Conservation (phyloP, 176 grass and related monocot genomes). For the Ensete ventricosum region DNA sequence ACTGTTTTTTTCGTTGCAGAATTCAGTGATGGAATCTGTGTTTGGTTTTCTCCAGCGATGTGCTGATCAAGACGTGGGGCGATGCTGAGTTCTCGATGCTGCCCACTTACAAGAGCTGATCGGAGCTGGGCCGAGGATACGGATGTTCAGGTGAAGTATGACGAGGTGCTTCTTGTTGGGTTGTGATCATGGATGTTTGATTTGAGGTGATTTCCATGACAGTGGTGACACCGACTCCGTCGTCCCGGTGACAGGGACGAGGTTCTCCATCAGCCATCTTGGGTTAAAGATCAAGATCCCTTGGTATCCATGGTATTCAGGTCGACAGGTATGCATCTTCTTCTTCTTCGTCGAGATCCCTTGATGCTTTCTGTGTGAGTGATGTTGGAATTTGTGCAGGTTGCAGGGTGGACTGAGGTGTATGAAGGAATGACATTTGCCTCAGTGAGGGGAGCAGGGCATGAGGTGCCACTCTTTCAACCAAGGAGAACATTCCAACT, state of each 20-base stretch:
- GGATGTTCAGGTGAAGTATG: constrained; percentile 65
- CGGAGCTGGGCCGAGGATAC: constrained; percentile 52
- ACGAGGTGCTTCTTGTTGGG: too few species aligned
- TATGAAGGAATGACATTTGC: constrained; percentile 91
- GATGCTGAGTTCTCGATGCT: constrained; percentile 78
- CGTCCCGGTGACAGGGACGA: constrained; percentile 71
- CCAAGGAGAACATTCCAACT: constrained; percentile 62
- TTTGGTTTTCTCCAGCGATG: constrained; percentile 35
- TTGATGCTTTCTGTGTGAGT: too few species aligned
- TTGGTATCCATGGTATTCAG: constrained; percentile 96
- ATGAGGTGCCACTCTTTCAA: constrained; percentile 89
- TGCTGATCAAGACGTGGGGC: constrained; percentile 71
- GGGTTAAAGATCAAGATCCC: constrained; percentile 55
- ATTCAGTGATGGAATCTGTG: background rate
- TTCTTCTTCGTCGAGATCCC: background rate
- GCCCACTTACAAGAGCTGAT: constrained; percentile 71
- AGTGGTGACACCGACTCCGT: constrained; percentile 91
- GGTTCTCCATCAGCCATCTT: constrained; percentile 74
- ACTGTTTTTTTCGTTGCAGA: too few species aligned
- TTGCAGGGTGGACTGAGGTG: constrained; percentile 90
- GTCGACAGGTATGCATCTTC: constrained; percentile 43
- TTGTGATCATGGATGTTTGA: too few species aligned
- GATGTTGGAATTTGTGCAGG: constrained; percentile 25
- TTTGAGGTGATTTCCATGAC: background rate
- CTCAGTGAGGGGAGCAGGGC: constrained; percentile 80